Evolutionary conservation across 1,139 yeast species (phyloP).

Genomic region (Taiozyma onychis): DNA sequence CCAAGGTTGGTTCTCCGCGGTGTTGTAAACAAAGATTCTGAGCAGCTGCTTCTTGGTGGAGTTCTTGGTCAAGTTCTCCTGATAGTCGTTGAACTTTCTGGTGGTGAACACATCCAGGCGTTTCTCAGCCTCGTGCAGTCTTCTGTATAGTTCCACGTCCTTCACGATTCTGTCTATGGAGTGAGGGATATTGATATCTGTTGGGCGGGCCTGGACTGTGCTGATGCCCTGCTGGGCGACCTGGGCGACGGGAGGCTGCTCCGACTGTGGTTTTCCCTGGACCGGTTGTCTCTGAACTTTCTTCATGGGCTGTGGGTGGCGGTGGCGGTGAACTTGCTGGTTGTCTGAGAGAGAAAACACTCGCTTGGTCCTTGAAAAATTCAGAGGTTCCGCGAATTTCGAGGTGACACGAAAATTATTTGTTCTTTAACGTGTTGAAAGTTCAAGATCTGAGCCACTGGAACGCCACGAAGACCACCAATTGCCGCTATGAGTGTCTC

Average conservation of each 20-base stretch:
- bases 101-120: conserved; percentile 75
- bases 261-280: not conserved
- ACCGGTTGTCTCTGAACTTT: not conserved
- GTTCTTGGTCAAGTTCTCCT: conserved; percentile 50
- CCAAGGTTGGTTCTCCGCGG: conserved; percentile 89
- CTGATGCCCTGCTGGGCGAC: conserved; percentile 14
- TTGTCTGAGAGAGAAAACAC: too few relatives aligned
- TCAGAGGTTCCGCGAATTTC: not conserved
- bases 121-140: conserved; percentile 71
- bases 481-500: not conserved
- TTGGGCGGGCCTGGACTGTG: conserved; percentile 21
- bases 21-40: conserved; percentile 79
- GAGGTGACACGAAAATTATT: not conserved
- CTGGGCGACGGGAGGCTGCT: conserved; percentile 4
- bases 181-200: conserved; percentile 21
- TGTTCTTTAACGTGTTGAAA: not conserved
- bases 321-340: not conserved
- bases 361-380: not conserved
- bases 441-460: not conserved
- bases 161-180: conserved; percentile 45
- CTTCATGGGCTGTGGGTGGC: not conserved
- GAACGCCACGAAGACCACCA: not conserved
- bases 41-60: conserved; percentile 50
- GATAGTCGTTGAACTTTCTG: conserved; percentile 79
- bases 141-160: conserved; percentile 65